Evolutionary conservation across 805 yeast genomes (phyloP), one percentile per base, ranked within the genome.

Genomic region (Citeromyces matritensis): DNA sequence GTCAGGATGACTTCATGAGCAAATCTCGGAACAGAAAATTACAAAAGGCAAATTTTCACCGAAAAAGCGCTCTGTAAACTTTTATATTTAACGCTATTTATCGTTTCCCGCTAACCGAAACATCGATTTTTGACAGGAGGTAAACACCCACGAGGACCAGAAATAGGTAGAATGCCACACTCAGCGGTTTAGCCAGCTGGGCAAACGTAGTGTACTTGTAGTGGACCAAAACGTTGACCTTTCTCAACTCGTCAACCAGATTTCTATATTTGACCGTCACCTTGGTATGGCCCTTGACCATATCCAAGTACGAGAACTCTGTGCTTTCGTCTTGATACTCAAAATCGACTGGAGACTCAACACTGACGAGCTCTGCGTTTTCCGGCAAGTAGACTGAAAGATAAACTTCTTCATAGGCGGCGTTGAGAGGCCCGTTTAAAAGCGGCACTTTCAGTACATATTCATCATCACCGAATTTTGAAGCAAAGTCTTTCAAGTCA

Each of bases 321-420:
- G 48, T 39, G n/a, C 48, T 49, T n/a, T n/a, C n/a, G 12, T 57
- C 47, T 2, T 30, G 31, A 19, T 57, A 30, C 4, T 49, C 45
- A 15, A 50, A 48, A 37, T 56, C 55, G 28, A 76, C 49, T 12
- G 91, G 80, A 11, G 79, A 62, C 12, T 68, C 57, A 27, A 79
- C 63, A 36, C 63, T 70, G 29, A 67, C 39, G 32, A 65, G 57
- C 40, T 63, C 60, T 5, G 97, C 78, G 30, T 86, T 88, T 55
- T 91, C 96, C 9, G 98, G 98, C 40, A 91, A 66, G 44, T 72
- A 75, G 39, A 88, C 56, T 25, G 68, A 65, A 30, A 82, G 50
- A 26, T 59, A 56, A 6, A 75, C 75, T 25, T 64, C 51, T 35
- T 42, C 79, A 51, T 84, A 86, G 29, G 71, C 55, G n/a, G 73